Conservation (phyloP, 2,329 filamentous ascomycete species). For the Pestalotiopsis sp. region DNA sequence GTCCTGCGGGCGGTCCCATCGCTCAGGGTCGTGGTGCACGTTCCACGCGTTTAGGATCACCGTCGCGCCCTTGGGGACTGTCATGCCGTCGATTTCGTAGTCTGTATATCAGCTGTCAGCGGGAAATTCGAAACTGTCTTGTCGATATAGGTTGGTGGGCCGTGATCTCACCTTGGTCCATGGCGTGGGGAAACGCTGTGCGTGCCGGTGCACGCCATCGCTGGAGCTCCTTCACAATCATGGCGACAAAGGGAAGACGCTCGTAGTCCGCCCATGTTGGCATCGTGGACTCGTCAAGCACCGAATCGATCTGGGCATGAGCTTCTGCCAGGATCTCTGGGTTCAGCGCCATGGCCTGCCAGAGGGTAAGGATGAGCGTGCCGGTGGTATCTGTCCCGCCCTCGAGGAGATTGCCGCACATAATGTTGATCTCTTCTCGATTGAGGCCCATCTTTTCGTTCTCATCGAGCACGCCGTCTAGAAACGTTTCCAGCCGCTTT, state of each 20-base stretch:
- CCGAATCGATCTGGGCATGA: conserved; percentile 41
- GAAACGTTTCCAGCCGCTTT: conserved; percentile 2
- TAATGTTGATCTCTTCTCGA: conserved; percentile 36
- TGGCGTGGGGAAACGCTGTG: conserved; percentile 37
- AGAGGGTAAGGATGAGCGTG: conserved; percentile 32
- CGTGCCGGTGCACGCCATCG: conserved; percentile 43
- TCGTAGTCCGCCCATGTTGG: conserved; percentile 40
- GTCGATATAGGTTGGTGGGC: not conserved
- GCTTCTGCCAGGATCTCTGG: conserved; percentile 26
- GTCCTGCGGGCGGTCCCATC: conserved; percentile 26
- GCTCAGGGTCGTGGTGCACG: conserved; percentile 34
- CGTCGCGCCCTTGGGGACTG: conserved; percentile 41
- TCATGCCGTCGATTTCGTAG: conserved; percentile 40
- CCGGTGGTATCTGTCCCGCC: conserved; percentile 40
- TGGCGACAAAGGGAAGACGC: conserved; percentile 42
- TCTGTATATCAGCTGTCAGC: conserved; percentile 26
- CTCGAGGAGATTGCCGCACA: conserved; percentile 33
- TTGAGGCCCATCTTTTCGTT: conserved; percentile 31
- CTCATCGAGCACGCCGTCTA: conserved; percentile 20
- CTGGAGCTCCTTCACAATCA: conserved; percentile 43
- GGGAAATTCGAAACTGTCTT: not conserved
- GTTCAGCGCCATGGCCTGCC: not conserved
- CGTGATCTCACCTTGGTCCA: conserved; percentile 23
- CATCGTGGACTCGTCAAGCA: conserved; percentile 37
- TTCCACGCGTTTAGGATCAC: conserved; percentile 39